Base-by-base conservation (phyloP, 192 early-diverging fungal genomes). In the Entrophospora sp. region DNA sequence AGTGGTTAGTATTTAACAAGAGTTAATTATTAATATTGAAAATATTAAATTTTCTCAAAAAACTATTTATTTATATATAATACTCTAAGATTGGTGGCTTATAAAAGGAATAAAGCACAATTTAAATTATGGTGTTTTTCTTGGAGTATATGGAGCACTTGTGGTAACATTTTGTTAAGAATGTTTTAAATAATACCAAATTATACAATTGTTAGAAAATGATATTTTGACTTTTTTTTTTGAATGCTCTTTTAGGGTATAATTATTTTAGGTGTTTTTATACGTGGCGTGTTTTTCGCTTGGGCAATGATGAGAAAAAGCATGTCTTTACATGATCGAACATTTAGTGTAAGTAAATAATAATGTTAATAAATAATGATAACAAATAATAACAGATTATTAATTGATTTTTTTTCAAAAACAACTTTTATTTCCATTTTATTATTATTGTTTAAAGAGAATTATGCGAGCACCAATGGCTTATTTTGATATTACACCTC, bases 401-500 rank as follows among this genome's bases (percentile, higher is more conserved):
- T n/a, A n/a, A 18, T 43, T 43, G 3, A 2, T 16, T 7, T 42
- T 16, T 42, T 43, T 12, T 1, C 42, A 18, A 16, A 3, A 43
- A 3, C 16, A 16, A 10, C 16, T 10, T 18, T 16, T 43, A 43
- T 43, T 3, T 16, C 42, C 18, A 43, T 16, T 43, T 43, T 12
- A 12, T 1, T 43, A 56, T 56, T 56, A 27, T 22, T 56, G 5
- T 7, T 6, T 75, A 58, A 61, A 83, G 35, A 88, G 82, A 46
- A 81, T 91, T 49, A 65, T 92, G 34, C 86, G 80, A 48, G 80
- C 86, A 7, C 86, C 86, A 16, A 84, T 84, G 79, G 69, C 69
- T 25, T 87, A 79, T 67, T 89, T 87, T 65, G 87, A 90, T 43
- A 76, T 81, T 42, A 88, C 85, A 13, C 88, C 88, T 16, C 62